Base-by-base conservation (phyloP, 805 yeast species). In the Clavispora phyllophila region DNA sequence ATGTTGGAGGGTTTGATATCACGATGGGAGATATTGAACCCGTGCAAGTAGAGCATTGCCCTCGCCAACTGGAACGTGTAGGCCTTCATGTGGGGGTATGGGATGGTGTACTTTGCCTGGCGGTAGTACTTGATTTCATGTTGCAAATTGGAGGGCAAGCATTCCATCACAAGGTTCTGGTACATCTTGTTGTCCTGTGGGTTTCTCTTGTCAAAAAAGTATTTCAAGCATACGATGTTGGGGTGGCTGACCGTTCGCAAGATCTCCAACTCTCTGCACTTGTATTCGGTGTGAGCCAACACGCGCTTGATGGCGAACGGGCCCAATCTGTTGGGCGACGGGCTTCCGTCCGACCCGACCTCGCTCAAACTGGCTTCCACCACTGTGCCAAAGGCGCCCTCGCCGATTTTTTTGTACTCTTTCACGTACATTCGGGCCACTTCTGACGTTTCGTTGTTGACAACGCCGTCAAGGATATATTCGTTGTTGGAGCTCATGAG, bases 341-440 rank as follows among this genome's bases (percentile, higher is more conserved):
- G 46, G 24, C 28, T 19, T 9, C 51, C 45, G 36, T 39, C 46
- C 49, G 55, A 53, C 60, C 56, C 59, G 58, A 68, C 42, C 64
- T 58, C 54, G 43, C 60, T 60, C 37, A 70, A 65, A 49, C 78
- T 77, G 1, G 93, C 91, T 57, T 84, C 89, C 12, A 83, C 82
- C 9, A 86, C 95, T 2, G 87, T 84, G 29, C 95, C 95, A 57
- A 86, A 86, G 5, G 93, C 93, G 33, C 95, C 95, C 62, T 85
- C 87, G 9, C 95, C 95, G 40, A 86, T 83, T 55, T 80, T 78
- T 45, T 81, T 81, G 57, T 81, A 79, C 55, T 86, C 91, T 50
- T 74, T 78, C 18, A 86, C 76, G 27, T 79, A 65, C 91, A 85
- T 85, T 41, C 80, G 77, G 51, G 72, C 69, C 6, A 75, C 64